phyloP scores from a whole-genome alignment of 805 yeast genomes.

The Ogataea paraovalis region DNA sequence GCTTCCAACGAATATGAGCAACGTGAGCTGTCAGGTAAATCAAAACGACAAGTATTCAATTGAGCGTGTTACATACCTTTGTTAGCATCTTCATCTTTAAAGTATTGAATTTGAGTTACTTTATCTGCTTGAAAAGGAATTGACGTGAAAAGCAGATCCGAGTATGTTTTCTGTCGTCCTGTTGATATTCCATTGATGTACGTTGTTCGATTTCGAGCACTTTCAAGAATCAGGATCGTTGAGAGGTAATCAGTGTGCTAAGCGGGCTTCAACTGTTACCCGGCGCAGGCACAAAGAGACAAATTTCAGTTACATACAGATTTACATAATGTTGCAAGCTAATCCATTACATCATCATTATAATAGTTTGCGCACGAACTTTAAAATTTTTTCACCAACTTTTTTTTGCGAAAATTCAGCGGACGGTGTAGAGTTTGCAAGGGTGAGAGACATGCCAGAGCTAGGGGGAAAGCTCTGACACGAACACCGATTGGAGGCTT shows the following conservation, averaged over 20 bases:
- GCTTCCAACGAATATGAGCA: background rate
- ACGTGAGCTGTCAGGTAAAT: background rate
- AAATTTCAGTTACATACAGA: background rate
- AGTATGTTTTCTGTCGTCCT: background rate
- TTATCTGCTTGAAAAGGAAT: background rate
- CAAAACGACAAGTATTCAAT: background rate
- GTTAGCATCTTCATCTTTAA: slow-evolving; percentile 79
- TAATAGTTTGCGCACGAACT: background rate
- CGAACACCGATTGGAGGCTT: background rate
- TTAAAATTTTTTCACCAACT: slow-evolving; percentile 1
- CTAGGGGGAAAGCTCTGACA: background rate
- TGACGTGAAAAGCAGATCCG: background rate
- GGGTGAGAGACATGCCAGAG: background rate
- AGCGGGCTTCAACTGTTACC: background rate
- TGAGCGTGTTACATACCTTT: slow-evolving; percentile 41
- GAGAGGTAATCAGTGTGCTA: background rate
- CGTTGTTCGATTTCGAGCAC: slow-evolving; percentile 1
- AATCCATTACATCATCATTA: background rate
- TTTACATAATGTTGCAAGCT: background rate
- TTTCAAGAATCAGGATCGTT: background rate
- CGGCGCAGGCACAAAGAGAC: background rate
- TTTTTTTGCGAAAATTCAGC: background rate
- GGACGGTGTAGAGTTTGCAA: background rate
- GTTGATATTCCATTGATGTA: background rate
- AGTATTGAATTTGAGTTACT: slow-evolving; percentile 6